Conservation (phyloP, 169 alveolate genomes). For the Babesia bigemina region DNA sequence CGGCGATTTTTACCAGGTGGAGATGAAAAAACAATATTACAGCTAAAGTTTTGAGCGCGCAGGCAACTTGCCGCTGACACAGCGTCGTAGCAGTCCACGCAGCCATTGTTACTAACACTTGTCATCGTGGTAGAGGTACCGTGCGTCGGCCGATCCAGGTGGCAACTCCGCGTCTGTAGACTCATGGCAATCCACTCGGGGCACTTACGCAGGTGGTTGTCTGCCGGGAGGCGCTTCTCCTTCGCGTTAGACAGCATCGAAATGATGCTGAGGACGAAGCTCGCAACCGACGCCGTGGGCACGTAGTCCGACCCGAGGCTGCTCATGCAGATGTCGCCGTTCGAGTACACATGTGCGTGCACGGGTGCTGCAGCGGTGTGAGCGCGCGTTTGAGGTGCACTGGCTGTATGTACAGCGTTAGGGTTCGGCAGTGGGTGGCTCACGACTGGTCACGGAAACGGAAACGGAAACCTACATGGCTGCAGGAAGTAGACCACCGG, state of each 20-base stretch:
- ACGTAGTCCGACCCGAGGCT: constrained; percentile 81
- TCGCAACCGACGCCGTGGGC: constrained; percentile 80
- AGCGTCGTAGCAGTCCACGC: neutral
- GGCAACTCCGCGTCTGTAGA: constrained; percentile 67
- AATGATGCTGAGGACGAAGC: constrained; percentile 78
- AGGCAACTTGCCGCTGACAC: neutral
- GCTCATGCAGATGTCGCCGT: constrained; percentile 84
- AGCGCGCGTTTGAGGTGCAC: neutral
- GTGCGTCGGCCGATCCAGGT: constrained; percentile 68
- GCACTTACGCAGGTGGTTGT: constrained; percentile 73
- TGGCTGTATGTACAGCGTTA: neutral
- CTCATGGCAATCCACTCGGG: constrained; percentile 3
- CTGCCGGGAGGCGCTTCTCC: constrained; percentile 80
- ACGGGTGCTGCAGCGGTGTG: constrained; percentile 76
- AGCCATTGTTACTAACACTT: constrained; percentile 29
- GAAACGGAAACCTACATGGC: constrained; percentile 58
- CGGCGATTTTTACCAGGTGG: neutral
- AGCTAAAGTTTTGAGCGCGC: neutral
- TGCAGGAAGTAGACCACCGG: constrained; percentile 81
- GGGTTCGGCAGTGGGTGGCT: neutral
- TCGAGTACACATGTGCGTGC: constrained; percentile 84
- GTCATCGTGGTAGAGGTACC: constrained; percentile 68
- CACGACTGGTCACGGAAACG: neutral
- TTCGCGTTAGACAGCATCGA: constrained; percentile 83
- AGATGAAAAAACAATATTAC: neutral